These are phyloP conservation scores for Geranium rotundifolium DNA, from an alignment of 345 rosid species.

Conservation along the genomic window DNA sequence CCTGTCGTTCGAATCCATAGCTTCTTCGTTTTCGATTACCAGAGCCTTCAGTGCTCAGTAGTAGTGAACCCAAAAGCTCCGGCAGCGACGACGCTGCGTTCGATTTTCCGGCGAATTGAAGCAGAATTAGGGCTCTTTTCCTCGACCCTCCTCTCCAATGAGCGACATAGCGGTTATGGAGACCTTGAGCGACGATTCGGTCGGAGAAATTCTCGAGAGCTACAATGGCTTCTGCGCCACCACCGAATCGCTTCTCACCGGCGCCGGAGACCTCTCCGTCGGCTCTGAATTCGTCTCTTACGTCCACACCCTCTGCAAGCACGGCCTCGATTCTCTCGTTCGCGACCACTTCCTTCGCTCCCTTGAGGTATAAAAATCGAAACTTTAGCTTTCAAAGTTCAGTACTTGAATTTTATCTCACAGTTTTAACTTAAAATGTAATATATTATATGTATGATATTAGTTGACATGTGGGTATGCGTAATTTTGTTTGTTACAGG, in stretches of 20 bases:
- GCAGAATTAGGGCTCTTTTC: not conserved
- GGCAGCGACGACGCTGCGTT: not conserved
- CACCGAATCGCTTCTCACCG: constrained; percentile 40
- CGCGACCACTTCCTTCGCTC: constrained; percentile 59
- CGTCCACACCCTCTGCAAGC: constrained; percentile 51
- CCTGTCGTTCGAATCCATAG: too few relatives aligned
- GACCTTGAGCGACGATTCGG: constrained; percentile 32
- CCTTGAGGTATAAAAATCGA: constrained; percentile 39
- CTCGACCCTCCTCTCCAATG: constrained; percentile 19
- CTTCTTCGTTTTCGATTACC: too few relatives aligned
- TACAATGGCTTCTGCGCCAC: constrained; percentile 51
- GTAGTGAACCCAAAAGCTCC: not conserved
- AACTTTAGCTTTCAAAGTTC: not conserved
- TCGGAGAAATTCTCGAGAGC: constrained; percentile 45
- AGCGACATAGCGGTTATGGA: constrained; percentile 41
- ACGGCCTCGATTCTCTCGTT: constrained; percentile 62
- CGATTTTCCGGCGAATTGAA: not conserved
- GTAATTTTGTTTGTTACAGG: constrained; percentile 28
- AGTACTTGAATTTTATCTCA: too few relatives aligned
- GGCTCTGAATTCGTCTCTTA: constrained; percentile 36
- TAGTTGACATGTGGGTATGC: not conserved
- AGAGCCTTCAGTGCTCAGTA: too few relatives aligned
- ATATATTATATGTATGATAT: not conserved
- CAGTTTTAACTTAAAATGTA: not conserved
- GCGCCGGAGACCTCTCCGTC: constrained; percentile 28